A percentile compares a stretch with the other conserved stretches of the same genome.
These are phyloP conservation scores for Candida mattraensis DNA, from an alignment of 805 yeast species.

Conservation along the genomic window DNA sequence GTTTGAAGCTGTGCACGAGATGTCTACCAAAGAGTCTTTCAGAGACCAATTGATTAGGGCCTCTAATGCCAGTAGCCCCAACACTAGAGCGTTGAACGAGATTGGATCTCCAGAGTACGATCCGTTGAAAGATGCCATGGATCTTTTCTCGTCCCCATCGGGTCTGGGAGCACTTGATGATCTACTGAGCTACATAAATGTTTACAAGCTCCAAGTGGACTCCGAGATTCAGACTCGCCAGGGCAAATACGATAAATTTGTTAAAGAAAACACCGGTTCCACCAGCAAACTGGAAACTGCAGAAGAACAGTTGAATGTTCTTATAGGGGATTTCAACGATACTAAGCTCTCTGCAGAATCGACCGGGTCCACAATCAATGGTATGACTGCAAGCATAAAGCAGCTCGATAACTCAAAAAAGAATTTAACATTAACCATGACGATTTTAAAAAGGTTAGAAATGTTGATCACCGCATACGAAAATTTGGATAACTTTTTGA, in stretches of 20 bases:
- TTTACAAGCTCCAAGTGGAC: slow-evolving; percentile 51
- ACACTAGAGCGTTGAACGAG: slow-evolving; percentile 5
- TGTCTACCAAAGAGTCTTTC: slow-evolving; percentile 20
- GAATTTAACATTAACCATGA: slow-evolving; percentile 82
- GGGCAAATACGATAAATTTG: slow-evolving; percentile 32
- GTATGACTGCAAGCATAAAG: slow-evolving; percentile 76
- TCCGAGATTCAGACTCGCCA: slow-evolving; percentile 41
- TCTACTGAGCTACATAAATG: slow-evolving; percentile 47
- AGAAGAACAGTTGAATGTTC: slow-evolving; percentile 36
- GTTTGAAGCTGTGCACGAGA: not conserved
- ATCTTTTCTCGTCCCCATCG: slow-evolving; percentile 51
- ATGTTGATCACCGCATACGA: slow-evolving; percentile 79
- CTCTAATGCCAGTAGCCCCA: slow-evolving; percentile 12
- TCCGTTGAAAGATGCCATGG: slow-evolving; percentile 52
- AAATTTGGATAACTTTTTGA: slow-evolving; percentile 49
- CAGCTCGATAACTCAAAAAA: slow-evolving; percentile 77
- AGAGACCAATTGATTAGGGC: slow-evolving; percentile 27
- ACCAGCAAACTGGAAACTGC: slow-evolving; percentile 27
- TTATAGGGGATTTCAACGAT: slow-evolving; percentile 45
- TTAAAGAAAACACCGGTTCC: slow-evolving; percentile 18
- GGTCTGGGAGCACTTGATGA: slow-evolving; percentile 51
- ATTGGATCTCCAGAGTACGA: slow-evolving; percentile 46
- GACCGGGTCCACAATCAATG: slow-evolving; percentile 63
- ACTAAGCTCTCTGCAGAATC: slow-evolving; percentile 48
- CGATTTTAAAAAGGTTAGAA: slow-evolving; percentile 80